Conservation (phyloP, 2,329 filamentous ascomycete species). For the Mycosphaerella sp. region DNA sequence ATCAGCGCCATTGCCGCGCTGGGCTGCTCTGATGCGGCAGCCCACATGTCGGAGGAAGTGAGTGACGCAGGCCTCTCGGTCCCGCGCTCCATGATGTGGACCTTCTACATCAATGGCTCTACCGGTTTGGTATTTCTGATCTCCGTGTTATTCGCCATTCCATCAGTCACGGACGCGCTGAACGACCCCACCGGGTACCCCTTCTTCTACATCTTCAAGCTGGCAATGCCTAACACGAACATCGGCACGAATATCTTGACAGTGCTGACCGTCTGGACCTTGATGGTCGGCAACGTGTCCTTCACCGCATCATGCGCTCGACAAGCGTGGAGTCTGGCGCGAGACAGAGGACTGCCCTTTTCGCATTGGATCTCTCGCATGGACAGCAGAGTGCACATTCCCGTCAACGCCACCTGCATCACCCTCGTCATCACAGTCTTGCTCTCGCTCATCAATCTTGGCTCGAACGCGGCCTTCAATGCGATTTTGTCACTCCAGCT, state of each 20-base stretch:
- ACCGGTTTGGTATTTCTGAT: constrained; percentile 19
- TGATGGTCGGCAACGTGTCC: constrained; percentile 20
- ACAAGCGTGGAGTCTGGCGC: constrained; percentile 21
- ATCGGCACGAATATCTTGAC: constrained; percentile 18
- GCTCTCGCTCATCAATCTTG: constrained; percentile 21
- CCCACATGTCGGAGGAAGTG: constrained; percentile 25
- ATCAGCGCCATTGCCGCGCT: constrained; percentile 22
- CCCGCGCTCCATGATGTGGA: constrained; percentile 29
- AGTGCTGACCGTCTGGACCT: constrained; percentile 12
- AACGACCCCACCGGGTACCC: constrained; percentile 20
- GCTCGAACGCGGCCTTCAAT: constrained; percentile 22
- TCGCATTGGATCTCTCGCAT: constrained; percentile 18
- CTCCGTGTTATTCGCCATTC: constrained; percentile 19
- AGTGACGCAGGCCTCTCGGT: constrained; percentile 24
- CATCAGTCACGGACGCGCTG: constrained; percentile 20
- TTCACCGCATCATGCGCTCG: constrained; percentile 21
- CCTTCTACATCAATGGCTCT: constrained; percentile 21
- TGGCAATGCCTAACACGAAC: constrained; percentile 19
- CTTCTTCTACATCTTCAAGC: constrained; percentile 18
- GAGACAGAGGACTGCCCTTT: constrained; percentile 18
- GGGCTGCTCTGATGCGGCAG: constrained; percentile 20
- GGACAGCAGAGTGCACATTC: constrained; percentile 17
- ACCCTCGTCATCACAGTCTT: constrained; percentile 16
- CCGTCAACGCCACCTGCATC: constrained; percentile 18
- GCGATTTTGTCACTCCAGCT: constrained; percentile 20